Evolutionary conservation across 371 early-diverging fungal genomes (phyloP).

Genomic region (Actinomortierella ambigua): DNA sequence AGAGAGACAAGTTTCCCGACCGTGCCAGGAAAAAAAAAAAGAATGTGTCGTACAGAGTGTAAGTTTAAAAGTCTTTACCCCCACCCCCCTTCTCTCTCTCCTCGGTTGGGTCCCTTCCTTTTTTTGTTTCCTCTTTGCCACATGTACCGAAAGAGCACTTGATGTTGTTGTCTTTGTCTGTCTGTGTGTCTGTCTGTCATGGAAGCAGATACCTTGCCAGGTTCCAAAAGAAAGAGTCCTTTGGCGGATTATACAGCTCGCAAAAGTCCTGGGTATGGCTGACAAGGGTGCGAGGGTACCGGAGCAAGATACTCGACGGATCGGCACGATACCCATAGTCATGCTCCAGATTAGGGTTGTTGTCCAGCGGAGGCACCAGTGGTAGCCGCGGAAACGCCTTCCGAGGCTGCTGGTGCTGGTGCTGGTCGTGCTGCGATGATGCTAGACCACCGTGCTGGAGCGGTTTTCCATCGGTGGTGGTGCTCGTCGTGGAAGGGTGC

Average conservation of each 20-base stretch:
- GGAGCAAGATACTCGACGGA: conserved; percentile 30
- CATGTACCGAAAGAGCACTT: background rate
- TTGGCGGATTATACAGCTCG: conserved; percentile 33
- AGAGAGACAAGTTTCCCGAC: background rate
- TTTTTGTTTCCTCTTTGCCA: too few relatives aligned
- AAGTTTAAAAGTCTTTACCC: background rate
- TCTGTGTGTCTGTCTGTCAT: too few relatives aligned
- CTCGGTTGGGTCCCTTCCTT: too few relatives aligned
- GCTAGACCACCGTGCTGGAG: too few relatives aligned
- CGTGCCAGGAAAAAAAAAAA: background rate
- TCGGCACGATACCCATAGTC: conserved; percentile 21
- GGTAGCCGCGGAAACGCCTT: conserved; percentile 21
- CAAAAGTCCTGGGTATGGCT: conserved; percentile 43
- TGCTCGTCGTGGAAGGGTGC: too few relatives aligned
- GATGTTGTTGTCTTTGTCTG: background rate
- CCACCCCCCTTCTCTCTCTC: too few relatives aligned
- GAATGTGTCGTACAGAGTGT: background rate
- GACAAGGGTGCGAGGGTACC: conserved; percentile 32
- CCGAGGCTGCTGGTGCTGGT: conserved; percentile 10
- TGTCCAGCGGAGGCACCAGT: conserved; percentile 29
- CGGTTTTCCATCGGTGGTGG: too few relatives aligned
- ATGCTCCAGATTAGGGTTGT: conserved; percentile 24
- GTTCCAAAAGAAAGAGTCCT: conserved; percentile 23
- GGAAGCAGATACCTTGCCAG: conserved; percentile 36
- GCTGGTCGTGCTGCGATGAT: background rate